Base-by-base conservation (phyloP, 2,329 filamentous ascomycete species). In the Penicillium palitans region DNA sequence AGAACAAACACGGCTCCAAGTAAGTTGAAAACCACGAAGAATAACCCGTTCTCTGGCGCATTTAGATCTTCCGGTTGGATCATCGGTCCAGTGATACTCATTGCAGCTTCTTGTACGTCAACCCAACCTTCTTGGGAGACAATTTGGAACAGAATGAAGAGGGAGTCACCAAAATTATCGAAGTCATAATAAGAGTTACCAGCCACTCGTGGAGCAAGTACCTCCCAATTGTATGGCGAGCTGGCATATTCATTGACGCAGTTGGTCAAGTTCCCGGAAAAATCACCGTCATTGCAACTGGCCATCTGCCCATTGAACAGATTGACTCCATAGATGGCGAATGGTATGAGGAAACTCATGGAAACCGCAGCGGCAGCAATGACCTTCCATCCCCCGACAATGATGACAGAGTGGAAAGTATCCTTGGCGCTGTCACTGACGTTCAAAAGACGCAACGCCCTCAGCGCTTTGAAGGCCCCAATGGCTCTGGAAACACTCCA, bases 61-160 rank as follows among this genome's bases (percentile, higher is more conserved):
- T 85, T 81, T 61, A 87, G 87, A 33, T 84, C 77, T 52, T 84
- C 71, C 0, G 93, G 93, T 70, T 98, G 95, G 29, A 82, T 80
- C 59, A 87, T 90, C 33, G 81, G 79, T 2, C 90, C 91, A 2
- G 88, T 93, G 64, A 98, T 95, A 33, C 87, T 85, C 78, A 96
- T 90, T 1, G 88, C 89, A 35, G 85, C 84, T 79, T 90, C 93
- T 72, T 95, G 90, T n/a, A 96, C 91, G 72, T 96, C 92, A 12
- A 88, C 87, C 95, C 96, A 99, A 35, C 95, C 95, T 81, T 99
- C 96, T 75, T 99, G 95, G 52, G 93, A 98, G 42, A 98, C 93
- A 76, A 99, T 97, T 74, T 98, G 93, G 79, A 97, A 99, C 59
- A 99, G 89, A 61, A 96, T 96, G 79, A 98, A 98, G 35, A 99